phyloP scores from a whole-genome alignment of 1,284 basidiomycete species.

The Filobasidium uniguttulatum region DNA sequence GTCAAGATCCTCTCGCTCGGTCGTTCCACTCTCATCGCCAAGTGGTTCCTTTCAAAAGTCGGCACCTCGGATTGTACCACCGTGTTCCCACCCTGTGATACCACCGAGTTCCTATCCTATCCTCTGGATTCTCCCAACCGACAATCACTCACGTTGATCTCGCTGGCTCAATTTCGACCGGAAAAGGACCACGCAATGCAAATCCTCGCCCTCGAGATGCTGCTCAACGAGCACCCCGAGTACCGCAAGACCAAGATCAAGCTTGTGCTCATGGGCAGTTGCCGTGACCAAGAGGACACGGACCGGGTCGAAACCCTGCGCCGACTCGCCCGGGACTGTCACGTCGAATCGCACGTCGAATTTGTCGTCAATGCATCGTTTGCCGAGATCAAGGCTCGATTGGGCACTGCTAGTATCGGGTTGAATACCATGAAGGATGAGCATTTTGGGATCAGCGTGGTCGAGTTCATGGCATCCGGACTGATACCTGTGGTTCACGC shows the following conservation, averaged over 20 bases:
- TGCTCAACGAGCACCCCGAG: constrained; percentile 51
- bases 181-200: constrained; percentile 90
- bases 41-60: background rate
- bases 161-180: constrained; percentile 88
- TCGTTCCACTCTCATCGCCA: constrained; percentile 9
- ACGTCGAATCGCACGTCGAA: constrained; percentile 54
- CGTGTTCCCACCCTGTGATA: constrained; percentile 90
- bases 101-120: constrained; percentile 53
- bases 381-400: constrained; percentile 50
- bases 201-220: constrained; percentile 51
- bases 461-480: constrained; percentile 95
- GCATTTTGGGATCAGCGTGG: constrained; percentile 96
- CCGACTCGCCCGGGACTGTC: constrained; percentile 48
- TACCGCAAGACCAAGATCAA: constrained; percentile 24
- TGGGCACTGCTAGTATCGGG: constrained; percentile 65
- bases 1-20: constrained; percentile 47
- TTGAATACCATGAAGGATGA: constrained; percentile 97
- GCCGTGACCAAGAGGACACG: constrained; percentile 62
- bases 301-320: constrained; percentile 52
- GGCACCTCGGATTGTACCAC: constrained; percentile 32
- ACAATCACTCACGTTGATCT: constrained; percentile 53
- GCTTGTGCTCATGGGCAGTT: constrained; percentile 52
- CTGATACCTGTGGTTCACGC: constrained; percentile 84
- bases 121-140: constrained; percentile 29
- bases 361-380: constrained; percentile 79